These are phyloP conservation scores for Eutypa lata DNA, from an alignment of 2,329 filamentous ascomycete species.

Conservation along the genomic window DNA sequence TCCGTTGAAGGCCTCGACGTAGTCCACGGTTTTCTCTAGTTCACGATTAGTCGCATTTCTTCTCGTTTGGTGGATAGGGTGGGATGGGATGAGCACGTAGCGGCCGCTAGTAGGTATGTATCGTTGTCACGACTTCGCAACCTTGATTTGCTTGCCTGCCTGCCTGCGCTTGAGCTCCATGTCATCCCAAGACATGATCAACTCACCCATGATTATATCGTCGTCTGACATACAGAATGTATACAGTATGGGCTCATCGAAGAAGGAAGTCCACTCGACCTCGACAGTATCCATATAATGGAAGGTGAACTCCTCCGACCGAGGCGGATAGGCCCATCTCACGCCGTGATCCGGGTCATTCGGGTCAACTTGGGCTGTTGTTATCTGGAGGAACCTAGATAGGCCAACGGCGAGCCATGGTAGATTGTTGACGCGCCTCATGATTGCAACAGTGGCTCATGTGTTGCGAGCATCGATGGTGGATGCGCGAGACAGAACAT, in stretches of 20 bases:
- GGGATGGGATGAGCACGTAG: too few species aligned
- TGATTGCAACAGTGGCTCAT: too few species aligned
- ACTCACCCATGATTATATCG: neutral
- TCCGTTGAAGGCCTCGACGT: conserved; percentile 3
- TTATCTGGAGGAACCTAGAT: neutral
- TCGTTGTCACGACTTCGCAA: neutral
- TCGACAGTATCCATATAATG: neutral
- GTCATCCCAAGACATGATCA: neutral
- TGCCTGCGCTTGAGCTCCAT: too few species aligned
- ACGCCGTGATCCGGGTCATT: neutral
- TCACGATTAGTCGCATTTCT: too few species aligned
- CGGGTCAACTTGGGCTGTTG: neutral
- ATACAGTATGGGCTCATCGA: neutral
- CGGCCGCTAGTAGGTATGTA: neutral
- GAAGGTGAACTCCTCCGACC: neutral
- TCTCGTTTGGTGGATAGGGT: too few species aligned
- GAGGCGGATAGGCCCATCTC: neutral
- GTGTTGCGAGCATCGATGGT: too few species aligned
- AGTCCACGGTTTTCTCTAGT: neutral
- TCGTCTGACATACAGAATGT: neutral
- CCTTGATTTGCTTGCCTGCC: neutral
- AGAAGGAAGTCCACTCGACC: neutral
- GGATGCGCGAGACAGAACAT: too few species aligned
- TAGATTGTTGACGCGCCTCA: too few species aligned
- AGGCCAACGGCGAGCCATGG: neutral